Evolutionary conservation across 768 basidiomycete genomes (phyloP).

Genomic region (Clavulina sp.): DNA sequence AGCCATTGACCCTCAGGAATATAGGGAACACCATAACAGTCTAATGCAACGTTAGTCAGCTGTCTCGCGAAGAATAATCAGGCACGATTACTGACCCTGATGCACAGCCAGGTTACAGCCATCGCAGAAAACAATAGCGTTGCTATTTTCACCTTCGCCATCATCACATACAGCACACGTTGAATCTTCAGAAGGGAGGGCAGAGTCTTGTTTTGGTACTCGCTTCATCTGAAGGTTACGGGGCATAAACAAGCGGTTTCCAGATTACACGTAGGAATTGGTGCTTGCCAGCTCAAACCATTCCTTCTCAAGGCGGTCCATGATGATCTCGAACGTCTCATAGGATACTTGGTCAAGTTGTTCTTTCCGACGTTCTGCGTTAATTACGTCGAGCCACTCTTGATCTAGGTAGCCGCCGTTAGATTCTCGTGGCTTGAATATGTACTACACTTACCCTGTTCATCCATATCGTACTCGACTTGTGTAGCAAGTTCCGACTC

Average conservation of each 20-base stretch:
- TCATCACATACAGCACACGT: slow-evolving; percentile 97
- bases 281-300: slow-evolving; percentile 80
- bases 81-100: slow-evolving; percentile 47
- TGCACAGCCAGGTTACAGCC: slow-evolving; percentile 99
- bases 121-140: slow-evolving; percentile 98
- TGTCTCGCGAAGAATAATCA: background rate
- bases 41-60: slow-evolving; percentile 24
- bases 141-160: slow-evolving; percentile 94
- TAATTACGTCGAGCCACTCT: slow-evolving; percentile 83
- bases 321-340: slow-evolving; percentile 87
- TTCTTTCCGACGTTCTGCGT: slow-evolving; percentile 63
- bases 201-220: slow-evolving; percentile 75
- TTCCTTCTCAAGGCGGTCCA: slow-evolving; percentile 97
- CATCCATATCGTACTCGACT: slow-evolving; percentile 99
- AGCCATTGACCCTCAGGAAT: slow-evolving; percentile 99
- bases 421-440: background rate
- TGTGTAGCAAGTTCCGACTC: slow-evolving; percentile 83
- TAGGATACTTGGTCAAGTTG: slow-evolving; percentile 52
- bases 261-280: background rate
- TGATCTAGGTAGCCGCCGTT: slow-evolving; percentile 38
- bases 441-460: slow-evolving; percentile 49
- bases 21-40: slow-evolving; percentile 98
- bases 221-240: slow-evolving; percentile 94
- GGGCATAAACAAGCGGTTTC: background rate
- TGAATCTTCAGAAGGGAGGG: slow-evolving; percentile 84